phyloP scores from a whole-genome alignment of 306 rosid species.

The Acacia confusa region DNA sequence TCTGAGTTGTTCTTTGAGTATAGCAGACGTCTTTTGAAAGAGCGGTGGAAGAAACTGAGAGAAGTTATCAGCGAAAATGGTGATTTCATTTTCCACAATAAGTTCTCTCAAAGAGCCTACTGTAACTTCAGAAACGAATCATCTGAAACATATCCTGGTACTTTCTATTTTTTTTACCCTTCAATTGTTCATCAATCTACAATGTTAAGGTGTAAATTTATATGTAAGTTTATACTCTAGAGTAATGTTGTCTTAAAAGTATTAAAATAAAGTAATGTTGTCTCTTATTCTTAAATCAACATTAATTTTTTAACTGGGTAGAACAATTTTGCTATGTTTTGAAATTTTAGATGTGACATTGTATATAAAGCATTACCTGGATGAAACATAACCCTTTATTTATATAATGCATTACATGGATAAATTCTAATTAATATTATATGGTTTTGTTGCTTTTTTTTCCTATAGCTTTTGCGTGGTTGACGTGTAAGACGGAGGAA shows the following conservation, averaged over 20 bases:
- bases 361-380: no score
- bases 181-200: neutral
- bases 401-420: no score
- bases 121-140: constrained; percentile 56
- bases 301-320: no score
- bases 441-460: neutral
- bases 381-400: no score
- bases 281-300: no score
- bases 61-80: constrained; percentile 34
- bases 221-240: no score
- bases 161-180: neutral
- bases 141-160: constrained; percentile 59
- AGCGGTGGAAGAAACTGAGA: constrained; percentile 68
- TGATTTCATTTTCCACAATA: constrained; percentile 39
- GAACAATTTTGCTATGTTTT: no score
- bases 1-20: constrained; percentile 48
- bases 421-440: neutral
- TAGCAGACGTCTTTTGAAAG: constrained; percentile 39
- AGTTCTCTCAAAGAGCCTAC: constrained; percentile 29
- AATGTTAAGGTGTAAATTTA: no score
- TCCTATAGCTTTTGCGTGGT: constrained; percentile 71
- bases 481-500: constrained; percentile 56
- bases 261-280: no score
- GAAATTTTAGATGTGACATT: no score
- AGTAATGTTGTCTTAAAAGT: no score